phyloP scores from a whole-genome alignment of 176 grass and related monocot genomes.

The Avena eriantha region DNA sequence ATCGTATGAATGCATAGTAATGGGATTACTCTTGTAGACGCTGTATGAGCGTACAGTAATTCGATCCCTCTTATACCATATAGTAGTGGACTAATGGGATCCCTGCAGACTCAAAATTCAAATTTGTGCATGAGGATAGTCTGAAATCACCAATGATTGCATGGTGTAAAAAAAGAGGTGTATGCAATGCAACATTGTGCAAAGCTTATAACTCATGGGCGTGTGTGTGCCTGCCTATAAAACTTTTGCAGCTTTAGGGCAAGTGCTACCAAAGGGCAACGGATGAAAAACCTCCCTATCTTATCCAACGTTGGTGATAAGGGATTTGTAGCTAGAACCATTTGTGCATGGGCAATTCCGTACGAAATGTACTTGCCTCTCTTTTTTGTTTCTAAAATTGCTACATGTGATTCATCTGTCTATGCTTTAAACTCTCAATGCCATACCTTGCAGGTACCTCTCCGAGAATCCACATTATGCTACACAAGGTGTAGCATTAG shows the following conservation, averaged over 20 bases:
- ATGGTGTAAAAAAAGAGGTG: not conserved
- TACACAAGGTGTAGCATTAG: constrained; percentile 59
- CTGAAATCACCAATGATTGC: not conserved
- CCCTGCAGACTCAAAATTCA: not conserved
- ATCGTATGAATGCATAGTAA: not conserved
- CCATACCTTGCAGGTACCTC: constrained; percentile 63
- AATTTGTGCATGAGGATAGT: not conserved
- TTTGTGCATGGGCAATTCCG: not conserved
- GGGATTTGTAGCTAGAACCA: not conserved
- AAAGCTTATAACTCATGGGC: constrained; percentile 8
- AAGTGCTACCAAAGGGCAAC: not conserved
- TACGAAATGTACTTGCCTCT: not conserved
- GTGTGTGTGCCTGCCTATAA: not conserved
- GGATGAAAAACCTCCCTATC: not conserved
- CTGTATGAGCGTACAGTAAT: not conserved
- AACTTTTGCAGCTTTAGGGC: not conserved
- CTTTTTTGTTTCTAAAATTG: constrained; percentile 1
- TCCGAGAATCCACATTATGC: constrained; percentile 63
- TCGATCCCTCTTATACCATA: no score
- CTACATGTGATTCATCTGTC: constrained; percentile 24
- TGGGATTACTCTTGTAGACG: not conserved
- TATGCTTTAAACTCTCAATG: constrained; percentile 29
- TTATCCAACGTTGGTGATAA: not conserved
- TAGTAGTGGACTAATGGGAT: not conserved
- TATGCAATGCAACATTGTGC: not conserved